Base-by-base conservation (phyloP, 2,329 filamentous ascomycete genomes). In the Scedosporium apiospermum region DNA sequence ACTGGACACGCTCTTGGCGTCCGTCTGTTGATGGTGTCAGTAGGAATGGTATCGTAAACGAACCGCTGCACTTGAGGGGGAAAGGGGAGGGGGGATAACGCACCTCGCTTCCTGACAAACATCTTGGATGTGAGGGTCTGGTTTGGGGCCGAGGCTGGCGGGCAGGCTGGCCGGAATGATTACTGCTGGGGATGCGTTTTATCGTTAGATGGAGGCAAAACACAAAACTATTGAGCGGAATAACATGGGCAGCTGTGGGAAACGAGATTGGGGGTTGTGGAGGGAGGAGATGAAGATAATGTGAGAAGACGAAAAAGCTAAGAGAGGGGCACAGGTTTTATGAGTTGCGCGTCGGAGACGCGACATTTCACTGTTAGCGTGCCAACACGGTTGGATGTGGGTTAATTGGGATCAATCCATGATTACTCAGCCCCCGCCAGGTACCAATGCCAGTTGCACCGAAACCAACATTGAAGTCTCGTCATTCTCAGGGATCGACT, bases 1-100 rank as follows among this genome's bases (percentile, higher is more conserved):
- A 99, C 77, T 99, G 95, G 68, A 99, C 95, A 77, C 95, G 95
- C 85, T 99, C 95, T 82, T 98, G 96, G 83, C 95, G 95, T 80
- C 93, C 93, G 85, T 99, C 95, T 98, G 63, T 38, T 10, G 16
- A 9, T 23, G 26, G 7, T n/a, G 69, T 76, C 63, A 78, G 73
- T 58, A 58, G 55, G 34, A 18, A n/a, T 49, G 16, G 6, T 9
- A 49, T 21, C 6, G n/a, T 18, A 16, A 23, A 62, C 44, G 57
- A n/a, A 34, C 23, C 62, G 21, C 3, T 9, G 10, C 21, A 23
- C 12, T 12, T 9, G 46, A 41, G 27, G 26, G n/a, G 3, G 63
- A 51, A 58, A 41, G 4, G 27, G 27, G 27, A 6, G 27, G 27
- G 23, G 23, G 23, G 23, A 63, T 62, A 66, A 78, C 82, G 69